Evolutionary conservation across 2,329 filamentous ascomycete genomes (phyloP), one percentile per base, ranked within the genome.

Genomic region (Claviceps sp.): DNA sequence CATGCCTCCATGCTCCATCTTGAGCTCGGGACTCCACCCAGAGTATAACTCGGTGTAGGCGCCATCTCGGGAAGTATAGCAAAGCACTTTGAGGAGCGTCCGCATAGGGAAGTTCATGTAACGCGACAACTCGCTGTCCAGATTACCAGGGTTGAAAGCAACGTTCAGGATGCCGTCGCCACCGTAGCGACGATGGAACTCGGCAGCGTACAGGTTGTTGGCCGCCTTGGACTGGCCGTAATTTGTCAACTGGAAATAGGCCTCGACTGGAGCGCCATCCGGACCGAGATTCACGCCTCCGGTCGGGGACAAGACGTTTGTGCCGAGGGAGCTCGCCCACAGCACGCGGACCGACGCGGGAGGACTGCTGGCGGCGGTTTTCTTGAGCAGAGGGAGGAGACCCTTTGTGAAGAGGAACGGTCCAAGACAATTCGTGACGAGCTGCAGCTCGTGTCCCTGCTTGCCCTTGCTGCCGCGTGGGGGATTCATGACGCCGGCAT

Each of bases 31-130:
- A 0, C 72, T 72, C 41, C 74, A 61, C 0, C 66, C 73, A 0
- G 73, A 68, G 53, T 69, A 78, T 1, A 78, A 56, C 53, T 73
- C 67, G 0, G 74, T 74, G 57, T 75, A 76, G 0, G 72, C 73
- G 0, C 74, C 75, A 30, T 67, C 60, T 11, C 67, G 52, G 0
- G 60, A 17, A 17, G 53, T 50, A 0, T 66, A 62, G 50, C 65
- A 59, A 1, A 65, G 30, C 6, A 59, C 52, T 5, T 55, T 56
- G 3, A 54, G 50, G 4, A 39, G 3, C 1, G 66, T 11, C 19
- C 52, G 52, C 4, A 40, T 54, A 0, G 59, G 10, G 0, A 59
- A 13, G 2, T 58, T 57, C 50, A 62, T 59, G 1, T 57, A 57
- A 11, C 68, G 65, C 55, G 58, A 63, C n/a, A 72, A 58, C 7